Base-by-base conservation (phyloP, 768 basidiomycete genomes). In the Pluteus cervinus region DNA sequence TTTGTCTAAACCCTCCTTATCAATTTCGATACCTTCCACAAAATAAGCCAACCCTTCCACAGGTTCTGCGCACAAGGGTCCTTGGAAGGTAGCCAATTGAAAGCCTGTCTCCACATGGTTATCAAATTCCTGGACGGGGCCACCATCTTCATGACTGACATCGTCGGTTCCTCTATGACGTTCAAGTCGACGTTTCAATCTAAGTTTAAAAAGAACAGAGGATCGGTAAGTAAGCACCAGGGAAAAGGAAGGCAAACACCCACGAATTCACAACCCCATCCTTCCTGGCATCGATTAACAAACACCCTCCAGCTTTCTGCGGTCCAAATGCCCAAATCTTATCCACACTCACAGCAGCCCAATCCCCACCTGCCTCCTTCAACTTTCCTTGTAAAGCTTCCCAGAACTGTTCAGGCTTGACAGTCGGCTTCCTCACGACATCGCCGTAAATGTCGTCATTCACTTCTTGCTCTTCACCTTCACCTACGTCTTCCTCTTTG, bases 41-140 rank as follows among this genome's bases (percentile, higher is more conserved):
- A 94, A 87, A 62, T 84, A 98, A 0, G 81, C 89, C 65, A 99
- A 65, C 0, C 94, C 94, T 47, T 93, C 84, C 6, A 97, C 79
- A 2, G 96, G 96, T 57, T 99, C 96, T 5, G 83, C 85, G 48
- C 96, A 98, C 14, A 99, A 61, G 9, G 96, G 94, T 0, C 96
- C 96, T 59, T 93, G 90, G 56, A 91, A 85, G 2, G 84, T 85
- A 1, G 91, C 93, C 32, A 98, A 73, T 61, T 96, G 93, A 61
- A 99, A 99, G 2, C 93, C 94, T 4, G 83, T 85, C 56, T 97
- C 92, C 21, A 98, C 69, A 45, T 85, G 72, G 38, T 78, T 78
- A 47, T 92, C 83, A 44, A 97, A 87, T 44, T 90, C 63, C 15
- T 59, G 58, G 33, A 62, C 56, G 5, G 25, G 16, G n/a, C n/a